Evolutionary conservation across 331 rosid species (phyloP).

Genomic region (Cydonia oblonga): DNA sequence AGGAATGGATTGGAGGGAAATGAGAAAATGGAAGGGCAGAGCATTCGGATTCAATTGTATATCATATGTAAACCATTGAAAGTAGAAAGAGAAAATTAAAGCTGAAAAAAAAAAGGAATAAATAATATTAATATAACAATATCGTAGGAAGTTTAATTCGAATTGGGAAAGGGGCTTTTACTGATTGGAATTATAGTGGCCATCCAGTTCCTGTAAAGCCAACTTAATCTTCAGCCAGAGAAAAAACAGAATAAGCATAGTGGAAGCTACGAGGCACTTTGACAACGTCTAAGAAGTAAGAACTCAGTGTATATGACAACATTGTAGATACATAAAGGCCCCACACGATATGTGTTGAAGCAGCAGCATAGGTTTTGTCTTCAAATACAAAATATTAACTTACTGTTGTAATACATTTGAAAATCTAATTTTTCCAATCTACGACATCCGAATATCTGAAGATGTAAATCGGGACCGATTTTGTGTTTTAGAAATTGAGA

Average conservation of each 20-base stretch:
- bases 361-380: neutral
- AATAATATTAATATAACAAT: neutral
- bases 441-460: neutral
- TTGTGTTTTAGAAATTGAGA: neutral
- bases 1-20: too few relatives aligned
- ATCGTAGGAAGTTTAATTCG: neutral
- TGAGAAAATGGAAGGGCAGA: too few relatives aligned
- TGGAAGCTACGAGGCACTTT: neutral
- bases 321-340: neutral
- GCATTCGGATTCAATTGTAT: neutral
- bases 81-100: neutral
- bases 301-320: conserved; percentile 1
- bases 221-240: neutral
- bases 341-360: neutral
- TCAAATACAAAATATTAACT: neutral
- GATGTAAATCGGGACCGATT: too few relatives aligned
- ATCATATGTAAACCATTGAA: neutral
- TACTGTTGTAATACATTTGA: too few relatives aligned
- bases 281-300: neutral
- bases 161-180: neutral
- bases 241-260: neutral
- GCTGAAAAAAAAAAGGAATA: neutral
- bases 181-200: conserved; percentile 2
- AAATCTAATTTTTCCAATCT: too few relatives aligned
- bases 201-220: conserved; percentile 27